Conservation (phyloP, 2,329 filamentous ascomycete species). For the Aspergillus udagawae region DNA sequence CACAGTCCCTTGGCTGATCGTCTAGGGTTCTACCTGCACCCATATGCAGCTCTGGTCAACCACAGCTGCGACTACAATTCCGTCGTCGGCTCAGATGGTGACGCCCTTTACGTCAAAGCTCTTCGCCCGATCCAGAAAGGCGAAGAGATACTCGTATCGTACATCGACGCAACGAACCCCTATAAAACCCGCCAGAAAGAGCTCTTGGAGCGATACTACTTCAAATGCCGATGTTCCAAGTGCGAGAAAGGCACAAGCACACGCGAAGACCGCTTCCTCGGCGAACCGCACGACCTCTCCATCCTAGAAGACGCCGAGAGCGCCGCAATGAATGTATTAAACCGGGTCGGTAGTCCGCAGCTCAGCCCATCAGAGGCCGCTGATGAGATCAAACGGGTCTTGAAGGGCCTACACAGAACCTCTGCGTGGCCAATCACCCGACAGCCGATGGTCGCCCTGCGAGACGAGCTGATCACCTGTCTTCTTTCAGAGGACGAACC, state of each 20-base stretch:
- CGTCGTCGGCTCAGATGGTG: constrained; percentile 54
- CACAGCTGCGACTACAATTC: constrained; percentile 62
- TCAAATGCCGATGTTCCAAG: constrained; percentile 53
- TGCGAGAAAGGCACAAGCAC: constrained; percentile 35
- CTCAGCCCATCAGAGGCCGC: constrained; percentile 27
- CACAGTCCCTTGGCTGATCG: constrained; percentile 54
- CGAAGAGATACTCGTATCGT: constrained; percentile 60
- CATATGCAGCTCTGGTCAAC: constrained; percentile 52
- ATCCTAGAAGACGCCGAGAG: constrained; percentile 16
- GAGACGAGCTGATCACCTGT: constrained; percentile 51
- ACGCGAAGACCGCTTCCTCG: constrained; percentile 16
- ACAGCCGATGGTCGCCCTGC: constrained; percentile 53
- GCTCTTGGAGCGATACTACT: constrained; percentile 54
- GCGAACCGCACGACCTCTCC: constrained; percentile 8
- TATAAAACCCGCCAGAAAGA: constrained; percentile 49
- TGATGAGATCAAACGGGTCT: constrained; percentile 33
- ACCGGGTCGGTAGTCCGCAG: constrained; percentile 12
- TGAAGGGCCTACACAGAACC: constrained; percentile 39
- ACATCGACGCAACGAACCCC: constrained; percentile 56
- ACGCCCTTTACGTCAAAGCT: constrained; percentile 48
- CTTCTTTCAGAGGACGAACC: constrained; percentile 44
- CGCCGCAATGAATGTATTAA: constrained; percentile 23
- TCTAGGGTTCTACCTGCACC: constrained; percentile 57
- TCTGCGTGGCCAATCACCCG: constrained; percentile 46
- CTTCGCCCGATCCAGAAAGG: constrained; percentile 49